Evolutionary conservation across 116 monocot genomes (phyloP), one percentile per base, ranked within the genome.

Genomic region (Posidonia oceanica): DNA sequence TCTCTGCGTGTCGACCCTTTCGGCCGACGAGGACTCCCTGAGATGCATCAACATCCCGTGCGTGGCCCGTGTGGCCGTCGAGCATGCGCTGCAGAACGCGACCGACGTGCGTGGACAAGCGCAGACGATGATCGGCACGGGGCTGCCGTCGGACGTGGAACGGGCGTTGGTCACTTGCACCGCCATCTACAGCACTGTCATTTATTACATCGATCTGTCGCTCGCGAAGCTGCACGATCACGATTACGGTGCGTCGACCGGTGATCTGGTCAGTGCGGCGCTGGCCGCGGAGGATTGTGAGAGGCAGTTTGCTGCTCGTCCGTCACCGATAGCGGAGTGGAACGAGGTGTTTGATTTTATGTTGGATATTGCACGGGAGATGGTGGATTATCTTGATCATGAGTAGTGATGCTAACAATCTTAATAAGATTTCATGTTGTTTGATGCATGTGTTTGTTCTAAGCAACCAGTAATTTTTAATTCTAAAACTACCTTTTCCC

Each of bases 31-130:
- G 17, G 17, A 40, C 65, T 29, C 65, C 17, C 3, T 40, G 65
- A 40, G 17, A 14, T 65, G 65, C n/a, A 7, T 3, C 1, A 4
- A 13, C 17, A 4, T 10, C 17, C 15, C 37, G 2, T 44, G 65
- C 65, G 39, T 65, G 6, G 65, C 65, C 17, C 37, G 40, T 15
- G 39, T 65, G 14, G 65, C 39, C 42, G 65, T 65, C 37, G 40
- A 39, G 37, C 65, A 65, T 39, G 37, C 65, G 37, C 37, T 65
- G 39, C 36, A n/a, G 39, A 65, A 65, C 65, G 65, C 40, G 16
- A 38, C 65, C 38, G 65, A 65, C 39, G 17, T 38, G 39, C 65
- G 40, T n/a, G n/a, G 4, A 6, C 39, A 39, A 17, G 39, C 39
- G 5, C 40, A 5, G 39, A 6, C 12, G 17, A 3, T 65, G 39